Evolutionary conservation across 2,329 filamentous ascomycete genomes (phyloP), one percentile per base, ranked within the genome.

Genomic region (Coleophoma eucalyptorum): DNA sequence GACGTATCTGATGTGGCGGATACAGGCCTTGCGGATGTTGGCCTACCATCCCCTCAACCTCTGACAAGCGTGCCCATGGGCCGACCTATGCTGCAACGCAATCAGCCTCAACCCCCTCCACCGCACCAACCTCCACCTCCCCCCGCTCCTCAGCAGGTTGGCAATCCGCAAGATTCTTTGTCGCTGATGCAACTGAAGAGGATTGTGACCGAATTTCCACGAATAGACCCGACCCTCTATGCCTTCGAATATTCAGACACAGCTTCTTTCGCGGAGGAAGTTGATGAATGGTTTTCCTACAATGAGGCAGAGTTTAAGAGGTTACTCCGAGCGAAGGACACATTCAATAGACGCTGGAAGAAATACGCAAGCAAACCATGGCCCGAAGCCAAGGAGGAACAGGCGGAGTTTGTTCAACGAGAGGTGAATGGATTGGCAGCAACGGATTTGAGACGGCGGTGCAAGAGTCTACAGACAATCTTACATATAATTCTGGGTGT

Each of bases 281-380:
- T 99, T 44, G 90, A 97, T 66, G 94, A 99, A 72, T 99, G 94
- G 94, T 99, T 99, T 69, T 84, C 87, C 48, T 97, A 97, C 70
- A 87, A 88, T 60, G 85, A 90, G 55, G 88, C 89, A 69, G 92
- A 97, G 66, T 89, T 89, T 71, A 79, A 86, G 43, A 86, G 92
- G 62, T 75, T 97, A 45, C 80, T 88, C 48, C 81, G 85, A 48
- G 86, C 89, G 18, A 89, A 89, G 63, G 77, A 83, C 35, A 84
- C 86, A 2, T 97, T 96, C 64, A 82, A 91, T 56, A 81, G 83
- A 65, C 81, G 86, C 63, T 96, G 89, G 89, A 71, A 79, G 59
- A 74, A 78, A 64, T 66, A 73, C 46, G 65, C 73, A 15, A 69
- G 72, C 41, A 65, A 72, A 40, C 73, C 81, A 34, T 96, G 91